Evolutionary conservation across 495 filamentous ascomycete species (phyloP).

Genomic region (Usnea hakonensis): DNA sequence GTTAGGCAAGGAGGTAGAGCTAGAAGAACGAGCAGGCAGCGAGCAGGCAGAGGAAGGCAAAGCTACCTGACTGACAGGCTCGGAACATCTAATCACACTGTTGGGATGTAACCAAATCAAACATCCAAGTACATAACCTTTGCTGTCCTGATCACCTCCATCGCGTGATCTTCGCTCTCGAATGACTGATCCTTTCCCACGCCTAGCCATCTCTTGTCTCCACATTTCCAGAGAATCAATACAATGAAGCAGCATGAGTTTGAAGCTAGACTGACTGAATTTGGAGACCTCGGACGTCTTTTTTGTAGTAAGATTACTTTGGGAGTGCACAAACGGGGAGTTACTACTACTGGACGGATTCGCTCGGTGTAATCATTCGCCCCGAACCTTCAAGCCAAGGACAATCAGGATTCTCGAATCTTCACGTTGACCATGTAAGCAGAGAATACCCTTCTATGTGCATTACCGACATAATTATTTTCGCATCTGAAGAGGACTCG

Average conservation of each 20-base stretch:
- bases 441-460: neutral
- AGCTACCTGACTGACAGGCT: neutral
- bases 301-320: neutral
- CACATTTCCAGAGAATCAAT: neutral
- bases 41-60: neutral
- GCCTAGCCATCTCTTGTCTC: neutral
- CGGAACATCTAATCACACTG: neutral
- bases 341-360: neutral
- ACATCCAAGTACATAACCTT: too few species aligned
- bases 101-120: neutral
- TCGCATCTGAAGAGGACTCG: neutral
- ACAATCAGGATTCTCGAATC: neutral
- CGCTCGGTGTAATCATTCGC: constrained; percentile 10
- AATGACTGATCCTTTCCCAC: neutral
- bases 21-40: neutral
- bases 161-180: neutral
- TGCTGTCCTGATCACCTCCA: neutral
- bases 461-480: neutral
- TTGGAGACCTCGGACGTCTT: neutral
- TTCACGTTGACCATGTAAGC: neutral
- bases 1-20: neutral
- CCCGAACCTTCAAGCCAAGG: neutral
- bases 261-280: neutral
- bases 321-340: too few species aligned
- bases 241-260: neutral